phyloP scores from a whole-genome alignment of 164 flowering plant genomes.

The Protea cynaroides region DNA sequence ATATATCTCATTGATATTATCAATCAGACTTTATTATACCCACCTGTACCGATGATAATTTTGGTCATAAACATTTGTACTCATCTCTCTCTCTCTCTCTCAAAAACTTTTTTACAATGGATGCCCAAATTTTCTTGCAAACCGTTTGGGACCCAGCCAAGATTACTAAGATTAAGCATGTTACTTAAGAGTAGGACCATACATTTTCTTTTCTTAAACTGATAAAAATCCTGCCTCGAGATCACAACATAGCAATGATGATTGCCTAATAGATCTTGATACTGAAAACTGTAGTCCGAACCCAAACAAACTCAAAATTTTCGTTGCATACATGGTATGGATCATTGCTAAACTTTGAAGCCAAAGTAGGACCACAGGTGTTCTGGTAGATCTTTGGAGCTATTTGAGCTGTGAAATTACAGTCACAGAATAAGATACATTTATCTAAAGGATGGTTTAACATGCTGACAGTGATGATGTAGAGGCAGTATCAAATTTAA shows the following conservation, averaged over 20 bases:
- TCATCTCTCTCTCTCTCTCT: too few species aligned
- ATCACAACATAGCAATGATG: constrained; percentile 67
- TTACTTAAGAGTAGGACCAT: too few species aligned
- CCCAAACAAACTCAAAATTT: constrained; percentile 67
- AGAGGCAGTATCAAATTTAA: not conserved
- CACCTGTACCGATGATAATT: too few species aligned
- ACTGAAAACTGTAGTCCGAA: constrained; percentile 84
- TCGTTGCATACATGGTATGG: constrained; percentile 76
- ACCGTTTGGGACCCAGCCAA: too few species aligned
- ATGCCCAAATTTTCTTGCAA: too few species aligned
- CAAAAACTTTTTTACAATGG: too few species aligned
- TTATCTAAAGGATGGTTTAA: too few species aligned
- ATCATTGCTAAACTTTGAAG: constrained; percentile 36
- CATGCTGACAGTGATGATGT: not conserved
- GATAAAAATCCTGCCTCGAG: constrained; percentile 28
- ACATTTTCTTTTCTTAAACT: too few species aligned
- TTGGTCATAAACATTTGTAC: too few species aligned
- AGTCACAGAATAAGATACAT: not conserved
- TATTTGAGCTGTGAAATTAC: constrained; percentile 50
- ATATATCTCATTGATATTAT: too few species aligned
- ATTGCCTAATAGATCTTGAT: constrained; percentile 59
- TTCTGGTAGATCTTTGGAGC: constrained; percentile 73
- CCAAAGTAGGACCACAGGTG: constrained; percentile 40
- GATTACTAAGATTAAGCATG: too few species aligned
- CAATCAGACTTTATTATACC: too few species aligned